These are phyloP conservation scores for Cokeromyces recurvatus DNA, from an alignment of 371 early-diverging fungal species.

Conservation along the genomic window DNA sequence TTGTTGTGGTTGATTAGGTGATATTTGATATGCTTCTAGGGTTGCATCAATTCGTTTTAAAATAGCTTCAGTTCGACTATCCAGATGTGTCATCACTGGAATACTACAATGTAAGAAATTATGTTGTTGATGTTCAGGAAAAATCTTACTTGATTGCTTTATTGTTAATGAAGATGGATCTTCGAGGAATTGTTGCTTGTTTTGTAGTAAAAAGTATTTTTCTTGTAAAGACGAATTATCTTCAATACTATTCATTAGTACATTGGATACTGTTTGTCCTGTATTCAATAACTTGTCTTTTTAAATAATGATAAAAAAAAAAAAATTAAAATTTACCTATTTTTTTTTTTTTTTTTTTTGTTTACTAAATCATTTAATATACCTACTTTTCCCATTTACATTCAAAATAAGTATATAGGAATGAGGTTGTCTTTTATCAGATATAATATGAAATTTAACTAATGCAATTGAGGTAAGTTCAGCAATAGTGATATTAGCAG, in stretches of 20 bases:
- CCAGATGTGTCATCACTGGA: conserved; percentile 17
- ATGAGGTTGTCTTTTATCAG: conserved; percentile 13
- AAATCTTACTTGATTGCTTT: conserved; percentile 7
- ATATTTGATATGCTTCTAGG: conserved; percentile 2
- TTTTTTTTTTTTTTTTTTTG: too few species aligned
- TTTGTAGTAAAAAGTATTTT: conserved; percentile 13
- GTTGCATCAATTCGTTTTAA: conserved; percentile 15
- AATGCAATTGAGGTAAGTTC: conserved; percentile 20
- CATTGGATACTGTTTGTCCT: conserved; percentile 1
- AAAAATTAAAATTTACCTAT: too few species aligned
- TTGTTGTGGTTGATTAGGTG: neutral
- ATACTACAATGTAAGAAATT: conserved; percentile 1
- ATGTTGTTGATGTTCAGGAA: conserved; percentile 8
- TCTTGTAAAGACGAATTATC: conserved; percentile 4
- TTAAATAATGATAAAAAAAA: too few species aligned
- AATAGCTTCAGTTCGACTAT: conserved; percentile 14
- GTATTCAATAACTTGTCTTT: conserved; percentile 8
- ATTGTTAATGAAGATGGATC: too few species aligned
- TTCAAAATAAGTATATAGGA: conserved; percentile 12
- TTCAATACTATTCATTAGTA: conserved; percentile 1
- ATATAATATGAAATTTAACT: conserved; percentile 27
- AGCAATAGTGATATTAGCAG: conserved; percentile 15
- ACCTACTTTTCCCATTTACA: too few species aligned
- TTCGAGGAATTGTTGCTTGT: too few species aligned
- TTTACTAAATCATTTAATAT: neutral